These are phyloP conservation scores for Beauveria asiatica DNA, from an alignment of 2,329 filamentous ascomycete species.

Conservation along the genomic window DNA sequence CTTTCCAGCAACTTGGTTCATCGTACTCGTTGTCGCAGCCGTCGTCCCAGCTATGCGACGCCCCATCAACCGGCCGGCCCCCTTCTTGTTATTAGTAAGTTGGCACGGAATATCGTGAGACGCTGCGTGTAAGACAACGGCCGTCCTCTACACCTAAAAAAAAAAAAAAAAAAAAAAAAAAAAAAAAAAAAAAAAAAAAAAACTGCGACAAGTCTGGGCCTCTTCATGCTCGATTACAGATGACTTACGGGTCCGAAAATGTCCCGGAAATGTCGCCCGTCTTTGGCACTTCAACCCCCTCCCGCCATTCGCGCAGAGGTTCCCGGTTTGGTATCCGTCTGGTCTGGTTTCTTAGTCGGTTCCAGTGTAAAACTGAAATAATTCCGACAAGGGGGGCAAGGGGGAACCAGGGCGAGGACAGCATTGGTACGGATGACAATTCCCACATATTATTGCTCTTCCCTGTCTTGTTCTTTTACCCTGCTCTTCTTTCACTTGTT, in stretches of 20 bases:
- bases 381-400: background rate
- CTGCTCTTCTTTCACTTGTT: background rate
- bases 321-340: constrained; percentile 8
- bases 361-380: constrained; percentile 6
- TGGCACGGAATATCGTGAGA: background rate
- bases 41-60: constrained; percentile 8
- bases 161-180: no score
- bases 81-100: no score
- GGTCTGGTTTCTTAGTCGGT: constrained; percentile 4
- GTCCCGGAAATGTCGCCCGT: no score
- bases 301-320: background rate
- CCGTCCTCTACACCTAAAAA: background rate
- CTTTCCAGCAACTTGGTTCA: background rate
- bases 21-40: background rate
- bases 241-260: no score
- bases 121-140: constrained; percentile 7
- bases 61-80: background rate
- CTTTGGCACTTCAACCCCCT: no score
- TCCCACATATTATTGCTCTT: background rate
- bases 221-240: background rate
- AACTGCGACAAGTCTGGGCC: constrained; percentile 7
- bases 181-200: no score
- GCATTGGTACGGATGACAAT: background rate
- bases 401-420: background rate
- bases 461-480: background rate